Base-by-base conservation (phyloP, 306 rosid genomes). In the Castanea crenata region DNA sequence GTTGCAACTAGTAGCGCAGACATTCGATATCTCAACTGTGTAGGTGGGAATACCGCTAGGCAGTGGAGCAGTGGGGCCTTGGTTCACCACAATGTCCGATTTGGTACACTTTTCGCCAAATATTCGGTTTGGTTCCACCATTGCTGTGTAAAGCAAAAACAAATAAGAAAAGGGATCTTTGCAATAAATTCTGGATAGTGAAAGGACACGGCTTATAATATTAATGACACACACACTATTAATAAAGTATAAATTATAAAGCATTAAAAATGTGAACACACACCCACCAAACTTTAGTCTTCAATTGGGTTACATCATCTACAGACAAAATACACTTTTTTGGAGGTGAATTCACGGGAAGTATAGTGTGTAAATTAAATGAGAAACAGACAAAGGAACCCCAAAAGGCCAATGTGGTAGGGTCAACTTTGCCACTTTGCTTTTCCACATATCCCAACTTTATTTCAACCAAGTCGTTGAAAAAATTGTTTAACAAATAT, bases 31-130 rank as follows among this genome's bases (percentile, higher is more conserved):
- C 80, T 95, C 92, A 5, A 95, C 99, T 0, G 89, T 91, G 88
- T 87, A 91, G 3, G 94, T 81, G 6, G 99, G 99, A 31, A 95
- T 93, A 19, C 99, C 99, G 51, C 82, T 91, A 2, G 96, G 94
- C 38, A 92, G 89, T 21, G 97, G 92, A 55, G 86, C 67, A 5
- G 98, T 91, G 71, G 97, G 93, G 1, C 96, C 97, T 38, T 95
- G 99, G 72, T 59, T 86, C n/a, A 95, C 87, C 79, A 87, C 82
- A 1, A 93, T 86, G 76, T 93, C 98, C 5, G 89, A 59, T 57
- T 68, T 84, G 70, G 86, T 88, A 63, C 99, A 92, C 70, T 90
- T 89, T 29, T 89, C 97, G 1, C 98, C 99, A 88, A 92, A 77
- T 15, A 92, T 90, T 35, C 98, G 72, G 87, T 92, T 58, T 5